Evolutionary conservation across 2,329 filamentous ascomycete species (phyloP).

Genomic region (Botrytis elliptica): DNA sequence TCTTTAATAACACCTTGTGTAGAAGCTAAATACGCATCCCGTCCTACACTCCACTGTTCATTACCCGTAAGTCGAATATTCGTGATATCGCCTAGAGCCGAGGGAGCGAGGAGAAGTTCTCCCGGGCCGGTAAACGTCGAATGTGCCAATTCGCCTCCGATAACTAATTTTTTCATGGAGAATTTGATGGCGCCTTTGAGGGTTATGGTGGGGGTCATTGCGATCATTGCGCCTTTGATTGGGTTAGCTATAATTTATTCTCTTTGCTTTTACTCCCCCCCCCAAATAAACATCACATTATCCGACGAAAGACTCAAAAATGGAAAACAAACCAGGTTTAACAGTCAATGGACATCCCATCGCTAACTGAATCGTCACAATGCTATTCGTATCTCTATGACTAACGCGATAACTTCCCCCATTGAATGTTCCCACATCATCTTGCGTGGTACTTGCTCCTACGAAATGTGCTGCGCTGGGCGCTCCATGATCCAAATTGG

Average conservation of each 20-base stretch:
- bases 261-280: neutral
- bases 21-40: constrained; percentile 80
- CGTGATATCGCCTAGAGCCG: constrained; percentile 80
- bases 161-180: constrained; percentile 85
- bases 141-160: constrained; percentile 73
- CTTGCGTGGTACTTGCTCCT: constrained; percentile 62
- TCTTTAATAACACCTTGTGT: constrained; percentile 89
- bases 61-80: constrained; percentile 70
- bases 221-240: constrained; percentile 75
- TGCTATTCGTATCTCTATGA: constrained; percentile 86
- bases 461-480: constrained; percentile 53
- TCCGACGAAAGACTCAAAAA: neutral
- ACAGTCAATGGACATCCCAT: constrained; percentile 80
- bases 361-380: constrained; percentile 84
- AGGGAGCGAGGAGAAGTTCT: constrained; percentile 80
- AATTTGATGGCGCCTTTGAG: constrained; percentile 83
- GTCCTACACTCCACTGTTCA: constrained; percentile 80
- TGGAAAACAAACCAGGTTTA: constrained; percentile 61
- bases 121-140: constrained; percentile 87
- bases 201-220: constrained; percentile 86
- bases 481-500: constrained; percentile 44
- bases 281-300: neutral
- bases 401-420: constrained; percentile 92
- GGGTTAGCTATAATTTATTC: constrained; percentile 22
- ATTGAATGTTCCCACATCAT: constrained; percentile 96